These are phyloP conservation scores for Acephala macrosclerotiorum DNA, from an alignment of 2,329 filamentous ascomycete genomes.

Conservation along the genomic window DNA sequence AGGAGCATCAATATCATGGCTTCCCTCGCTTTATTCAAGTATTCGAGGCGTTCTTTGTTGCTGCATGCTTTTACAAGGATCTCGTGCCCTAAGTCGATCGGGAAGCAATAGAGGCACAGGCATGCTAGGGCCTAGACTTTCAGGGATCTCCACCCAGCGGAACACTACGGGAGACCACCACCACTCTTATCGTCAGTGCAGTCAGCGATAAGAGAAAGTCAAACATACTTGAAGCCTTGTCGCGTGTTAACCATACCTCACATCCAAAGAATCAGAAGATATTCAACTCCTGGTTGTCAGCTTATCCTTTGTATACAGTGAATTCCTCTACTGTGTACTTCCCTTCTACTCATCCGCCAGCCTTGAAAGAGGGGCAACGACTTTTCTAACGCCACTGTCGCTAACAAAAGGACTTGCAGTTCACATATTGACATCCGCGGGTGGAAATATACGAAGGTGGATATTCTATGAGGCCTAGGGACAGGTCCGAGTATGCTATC, in stretches of 20 bases:
- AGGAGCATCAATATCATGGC: neutral
- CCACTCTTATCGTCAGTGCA: slow-evolving; percentile 14
- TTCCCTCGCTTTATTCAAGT: neutral
- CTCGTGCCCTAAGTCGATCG: neutral
- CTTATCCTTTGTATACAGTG: neutral
- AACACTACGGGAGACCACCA: neutral
- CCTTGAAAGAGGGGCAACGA: neutral
- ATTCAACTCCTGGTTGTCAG: neutral
- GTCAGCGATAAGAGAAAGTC: slow-evolving; percentile 19
- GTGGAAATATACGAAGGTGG: neutral
- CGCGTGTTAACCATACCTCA: slow-evolving; percentile 16
- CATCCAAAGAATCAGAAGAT: neutral
- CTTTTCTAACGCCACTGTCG: slow-evolving; percentile 15
- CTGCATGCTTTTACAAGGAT: neutral
- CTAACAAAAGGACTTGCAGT: slow-evolving; percentile 14
- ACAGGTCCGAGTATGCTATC: neutral
- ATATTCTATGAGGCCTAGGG: neutral
- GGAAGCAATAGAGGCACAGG: neutral
- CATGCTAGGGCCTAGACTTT: neutral
- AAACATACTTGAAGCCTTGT: slow-evolving; percentile 22
- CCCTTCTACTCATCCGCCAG: neutral
- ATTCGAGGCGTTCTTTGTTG: neutral
- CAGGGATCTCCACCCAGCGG: neutral
- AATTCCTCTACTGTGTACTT: neutral
- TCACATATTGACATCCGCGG: neutral